Base-by-base conservation (phyloP, 1,284 basidiomycete species). In the Coniophora puteana region DNA sequence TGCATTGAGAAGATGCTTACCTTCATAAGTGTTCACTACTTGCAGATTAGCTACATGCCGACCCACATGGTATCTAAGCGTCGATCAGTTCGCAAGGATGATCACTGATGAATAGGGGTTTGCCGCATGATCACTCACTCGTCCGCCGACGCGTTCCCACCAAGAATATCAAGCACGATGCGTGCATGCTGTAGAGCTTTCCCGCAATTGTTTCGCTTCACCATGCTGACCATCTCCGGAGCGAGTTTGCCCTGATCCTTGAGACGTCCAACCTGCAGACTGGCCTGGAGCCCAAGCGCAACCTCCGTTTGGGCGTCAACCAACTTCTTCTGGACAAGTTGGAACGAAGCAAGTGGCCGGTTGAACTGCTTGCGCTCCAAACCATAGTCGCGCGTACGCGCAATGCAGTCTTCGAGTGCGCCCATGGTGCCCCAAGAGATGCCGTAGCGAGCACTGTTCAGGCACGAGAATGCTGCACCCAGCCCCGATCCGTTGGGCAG, bases 201-300 rank as follows among this genome's bases (percentile, higher is more conserved):
- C 14, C 90, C 90, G 57, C 93, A 95, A 57, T 97, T 98, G 61
- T 98, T 98, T 50, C 92, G 78, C 74, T 99, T 99, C 49, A 97
- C 78, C 55, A 97, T 72, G 50, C 89, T 93, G 49, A 99, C 77
- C 93, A 95, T 95, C 65, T 98, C 93, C 2, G 95, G 88, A 16
- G 84, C 80, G 57, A 87, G 74, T 51, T 72, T 73, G 20, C 84
- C 87, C 33, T 69, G 59, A 51, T 98, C 95, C 71, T 97, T 97
- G 48, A 96, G 70, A 22, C 93, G 71, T 2, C 94, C 94, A 5
- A 98, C 86, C 66, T 94, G 85, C 31, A 85, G 60, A 41, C 81
- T 83, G 7, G 88, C 90, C 20, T 86, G 74, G 13, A 94, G 69
- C n/a, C 92, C 93, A 12, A 96, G 69, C 0, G 84, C 78, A 10